Conservation (phyloP, 1,284 basidiomycete species). For the Cryptococcus sp. region DNA sequence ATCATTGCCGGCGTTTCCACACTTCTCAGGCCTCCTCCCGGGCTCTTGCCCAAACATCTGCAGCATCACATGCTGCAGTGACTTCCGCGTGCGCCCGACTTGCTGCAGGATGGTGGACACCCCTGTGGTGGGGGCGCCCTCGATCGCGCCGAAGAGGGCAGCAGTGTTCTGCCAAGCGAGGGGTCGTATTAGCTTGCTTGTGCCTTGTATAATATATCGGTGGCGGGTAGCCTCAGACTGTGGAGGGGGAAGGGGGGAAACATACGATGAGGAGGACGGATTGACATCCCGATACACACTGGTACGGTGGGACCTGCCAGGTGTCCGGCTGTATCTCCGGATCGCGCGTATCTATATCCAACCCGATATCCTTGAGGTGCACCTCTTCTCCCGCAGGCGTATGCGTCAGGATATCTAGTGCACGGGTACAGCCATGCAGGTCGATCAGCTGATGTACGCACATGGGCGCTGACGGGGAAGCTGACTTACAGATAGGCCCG, state of each 20-base stretch:
- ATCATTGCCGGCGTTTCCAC: conserved; percentile 38
- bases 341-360: conserved; percentile 1
- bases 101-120: neutral
- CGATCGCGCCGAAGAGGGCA: conserved; percentile 33
- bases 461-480: neutral
- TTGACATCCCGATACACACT: conserved; percentile 19
- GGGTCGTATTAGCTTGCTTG: too few species aligned
- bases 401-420: conserved; percentile 34
- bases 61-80: conserved; percentile 22
- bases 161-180: conserved; percentile 30
- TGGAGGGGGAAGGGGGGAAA: neutral
- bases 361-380: conserved; percentile 14
- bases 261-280: conserved; percentile 34
- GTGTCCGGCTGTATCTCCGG: conserved; percentile 19
- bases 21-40: conserved; percentile 11
- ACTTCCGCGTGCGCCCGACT: conserved; percentile 12
- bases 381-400: conserved; percentile 21
- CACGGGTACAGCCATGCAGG: neutral
- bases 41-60: conserved; percentile 24
- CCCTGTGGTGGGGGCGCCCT: conserved; percentile 11
- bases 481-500: conserved; percentile 35
- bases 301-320: conserved; percentile 24
- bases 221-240: neutral
- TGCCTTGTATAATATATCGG: too few species aligned
- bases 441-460: neutral